Percentiles rank a stretch among this genome's conserved stretches.
These are phyloP conservation scores for Astrephomene gubernaculifera DNA, from an alignment of 139 green algal genomes.

Conservation along the genomic window DNA sequence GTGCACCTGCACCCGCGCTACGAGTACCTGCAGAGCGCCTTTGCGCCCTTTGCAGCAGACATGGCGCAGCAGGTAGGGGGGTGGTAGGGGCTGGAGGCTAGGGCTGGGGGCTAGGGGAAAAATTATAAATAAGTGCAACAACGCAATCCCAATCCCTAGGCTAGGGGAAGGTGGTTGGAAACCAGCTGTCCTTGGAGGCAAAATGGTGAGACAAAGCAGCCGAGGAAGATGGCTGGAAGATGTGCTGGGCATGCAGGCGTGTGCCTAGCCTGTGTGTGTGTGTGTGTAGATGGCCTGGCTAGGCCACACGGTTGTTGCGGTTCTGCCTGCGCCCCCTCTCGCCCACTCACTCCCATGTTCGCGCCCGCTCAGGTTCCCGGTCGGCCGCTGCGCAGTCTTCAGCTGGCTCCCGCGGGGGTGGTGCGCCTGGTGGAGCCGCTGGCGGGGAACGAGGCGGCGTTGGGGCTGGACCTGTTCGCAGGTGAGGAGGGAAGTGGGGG, in stretches of 20 bases:
- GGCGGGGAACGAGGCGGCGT: background rate
- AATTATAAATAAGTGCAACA: no score
- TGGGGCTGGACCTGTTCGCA: conserved; percentile 15
- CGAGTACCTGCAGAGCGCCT: background rate
- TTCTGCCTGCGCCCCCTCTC: background rate
- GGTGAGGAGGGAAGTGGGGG: background rate
- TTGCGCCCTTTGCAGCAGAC: background rate
- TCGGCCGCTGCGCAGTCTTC: background rate
- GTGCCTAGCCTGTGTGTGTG: background rate
- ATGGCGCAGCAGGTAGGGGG: background rate
- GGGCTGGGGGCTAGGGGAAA: background rate
- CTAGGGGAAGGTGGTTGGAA: no score
- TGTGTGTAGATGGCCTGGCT: background rate
- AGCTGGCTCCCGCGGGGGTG: conserved; percentile 16
- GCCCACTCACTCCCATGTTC: background rate
- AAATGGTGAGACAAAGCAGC: no score
- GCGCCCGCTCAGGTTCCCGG: background rate
- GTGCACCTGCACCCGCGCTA: background rate
- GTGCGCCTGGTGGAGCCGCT: conserved; percentile 1
- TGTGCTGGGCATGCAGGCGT: background rate
- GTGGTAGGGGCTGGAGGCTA: background rate
- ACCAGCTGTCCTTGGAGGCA: no score
- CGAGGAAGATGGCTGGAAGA: no score
- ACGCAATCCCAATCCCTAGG: no score
- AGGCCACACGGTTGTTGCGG: background rate